Evolutionary conservation across 139 green algal species (phyloP).

Genomic region (Picochlorum sp.): DNA sequence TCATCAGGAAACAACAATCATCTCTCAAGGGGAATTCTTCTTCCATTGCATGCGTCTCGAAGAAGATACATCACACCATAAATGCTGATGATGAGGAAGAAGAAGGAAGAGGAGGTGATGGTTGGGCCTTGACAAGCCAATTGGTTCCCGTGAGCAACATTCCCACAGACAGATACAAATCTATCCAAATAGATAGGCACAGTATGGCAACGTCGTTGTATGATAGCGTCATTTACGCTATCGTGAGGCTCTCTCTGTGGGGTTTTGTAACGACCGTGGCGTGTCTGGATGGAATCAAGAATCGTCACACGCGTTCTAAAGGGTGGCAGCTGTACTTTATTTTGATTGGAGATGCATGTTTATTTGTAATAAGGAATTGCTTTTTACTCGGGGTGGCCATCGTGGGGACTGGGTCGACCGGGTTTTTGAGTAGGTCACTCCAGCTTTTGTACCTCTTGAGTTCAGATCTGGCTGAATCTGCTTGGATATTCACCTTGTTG

Average conservation of each 20-base stretch:
- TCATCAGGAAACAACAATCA: too few relatives aligned
- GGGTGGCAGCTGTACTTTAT: constrained; percentile 37
- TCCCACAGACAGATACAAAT: too few relatives aligned
- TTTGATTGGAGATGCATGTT: constrained; percentile 14
- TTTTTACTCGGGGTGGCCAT: constrained; percentile 8
- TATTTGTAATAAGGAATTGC: constrained; percentile 20
- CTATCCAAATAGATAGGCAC: too few relatives aligned
- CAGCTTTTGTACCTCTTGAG: constrained; percentile 40
- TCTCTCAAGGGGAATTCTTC: too few relatives aligned
- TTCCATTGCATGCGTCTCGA: too few relatives aligned
- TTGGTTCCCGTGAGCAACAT: too few relatives aligned
- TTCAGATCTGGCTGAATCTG: constrained; percentile 32
- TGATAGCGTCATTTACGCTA: constrained; percentile 21
- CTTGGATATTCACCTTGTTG: constrained; percentile 35
- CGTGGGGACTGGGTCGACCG: not conserved
- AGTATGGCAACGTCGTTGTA: constrained; percentile 6
- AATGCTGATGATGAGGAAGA: too few relatives aligned
- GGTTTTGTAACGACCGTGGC: constrained; percentile 21
- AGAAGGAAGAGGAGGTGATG: too few relatives aligned
- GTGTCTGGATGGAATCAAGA: constrained; percentile 22
- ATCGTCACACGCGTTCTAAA: constrained; percentile 20
- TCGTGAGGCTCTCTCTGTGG: constrained; percentile 27
- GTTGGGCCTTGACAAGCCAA: too few relatives aligned
- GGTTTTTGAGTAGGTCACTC: constrained; percentile 2
- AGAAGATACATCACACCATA: too few relatives aligned